phyloP scores from a whole-genome alignment of 1,284 basidiomycete species.

The Irpex sp. region DNA sequence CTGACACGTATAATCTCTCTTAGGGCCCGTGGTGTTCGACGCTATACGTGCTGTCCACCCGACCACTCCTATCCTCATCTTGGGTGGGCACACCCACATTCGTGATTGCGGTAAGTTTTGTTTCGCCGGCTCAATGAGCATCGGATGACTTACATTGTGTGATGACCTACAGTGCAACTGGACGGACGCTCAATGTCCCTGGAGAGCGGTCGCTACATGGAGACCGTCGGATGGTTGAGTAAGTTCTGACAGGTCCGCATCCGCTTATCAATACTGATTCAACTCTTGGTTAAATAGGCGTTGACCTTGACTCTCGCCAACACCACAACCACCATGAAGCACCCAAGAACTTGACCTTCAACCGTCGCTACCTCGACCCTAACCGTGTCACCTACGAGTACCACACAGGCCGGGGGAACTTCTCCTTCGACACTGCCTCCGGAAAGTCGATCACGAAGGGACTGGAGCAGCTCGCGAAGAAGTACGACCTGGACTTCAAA shows the following conservation, averaged over 20 bases:
- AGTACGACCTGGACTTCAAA: conserved; percentile 47
- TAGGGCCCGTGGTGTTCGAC: conserved; percentile 67
- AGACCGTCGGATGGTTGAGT: conserved; percentile 74
- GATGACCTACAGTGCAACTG: conserved; percentile 34
- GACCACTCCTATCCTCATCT: conserved; percentile 69
- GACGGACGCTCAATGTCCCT: conserved; percentile 66
- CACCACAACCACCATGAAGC: conserved; percentile 24
- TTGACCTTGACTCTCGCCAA: conserved; percentile 36
- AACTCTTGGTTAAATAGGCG: conserved; percentile 30
- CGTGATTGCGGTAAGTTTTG: conserved; percentile 60
- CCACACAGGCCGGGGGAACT: conserved; percentile 41
- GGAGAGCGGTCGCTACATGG: conserved; percentile 84
- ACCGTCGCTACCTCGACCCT: conserved; percentile 67
- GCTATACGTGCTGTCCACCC: conserved; percentile 71
- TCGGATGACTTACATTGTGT: background rate
- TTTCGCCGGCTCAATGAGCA: background rate
- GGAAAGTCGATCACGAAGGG: conserved; percentile 53
- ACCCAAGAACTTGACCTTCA: conserved; percentile 50
- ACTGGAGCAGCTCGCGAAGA: conserved; percentile 42
- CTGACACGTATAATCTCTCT: conserved; percentile 5
- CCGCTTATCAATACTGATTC: background rate
- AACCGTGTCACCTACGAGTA: conserved; percentile 73
- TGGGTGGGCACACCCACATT: conserved; percentile 78
- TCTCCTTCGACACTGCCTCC: conserved; percentile 49
- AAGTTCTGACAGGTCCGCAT: conserved; percentile 11